phyloP scores from a whole-genome alignment of 495 filamentous ascomycete genomes.

The Trypethelium eluteriae region DNA sequence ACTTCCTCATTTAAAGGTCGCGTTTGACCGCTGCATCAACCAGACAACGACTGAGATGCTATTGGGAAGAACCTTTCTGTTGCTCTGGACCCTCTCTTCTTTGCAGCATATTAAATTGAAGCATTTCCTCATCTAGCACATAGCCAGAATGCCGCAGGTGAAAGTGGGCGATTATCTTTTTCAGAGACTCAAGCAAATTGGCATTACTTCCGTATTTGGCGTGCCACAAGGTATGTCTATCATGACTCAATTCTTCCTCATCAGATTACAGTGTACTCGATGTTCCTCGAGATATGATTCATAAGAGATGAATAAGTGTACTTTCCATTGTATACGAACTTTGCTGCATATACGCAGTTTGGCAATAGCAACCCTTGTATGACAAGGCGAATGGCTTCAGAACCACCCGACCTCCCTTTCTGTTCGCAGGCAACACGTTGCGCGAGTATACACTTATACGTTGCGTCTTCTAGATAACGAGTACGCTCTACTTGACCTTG shows the following conservation, averaged over 20 bases:
- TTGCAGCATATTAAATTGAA: background rate
- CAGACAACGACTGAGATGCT: too few relatives aligned
- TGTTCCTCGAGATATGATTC: background rate
- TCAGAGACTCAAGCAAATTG: conserved; percentile 1
- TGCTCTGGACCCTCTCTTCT: background rate
- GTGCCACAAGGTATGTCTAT: conserved; percentile 1
- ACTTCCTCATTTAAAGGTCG: too few relatives aligned
- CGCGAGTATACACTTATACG: background rate
- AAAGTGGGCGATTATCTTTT: conserved; percentile 6
- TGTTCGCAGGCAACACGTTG: background rate
- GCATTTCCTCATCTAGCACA: background rate
- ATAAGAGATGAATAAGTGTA: background rate
- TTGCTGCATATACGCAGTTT: too few relatives aligned
- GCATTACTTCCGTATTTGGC: background rate
- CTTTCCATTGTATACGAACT: background rate
- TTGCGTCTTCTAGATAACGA: conserved; percentile 23
- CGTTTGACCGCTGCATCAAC: too few relatives aligned
- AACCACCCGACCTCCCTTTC: background rate
- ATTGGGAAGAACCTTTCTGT: too few relatives aligned
- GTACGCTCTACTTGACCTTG: conserved; percentile 27
- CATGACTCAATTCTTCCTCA: background rate
- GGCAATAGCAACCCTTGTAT: background rate
- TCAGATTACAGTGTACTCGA: background rate
- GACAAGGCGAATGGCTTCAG: background rate
- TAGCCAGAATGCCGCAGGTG: background rate